phyloP scores from a whole-genome alignment of 1,284 basidiomycete species.

The Bjerkandera adusta region DNA sequence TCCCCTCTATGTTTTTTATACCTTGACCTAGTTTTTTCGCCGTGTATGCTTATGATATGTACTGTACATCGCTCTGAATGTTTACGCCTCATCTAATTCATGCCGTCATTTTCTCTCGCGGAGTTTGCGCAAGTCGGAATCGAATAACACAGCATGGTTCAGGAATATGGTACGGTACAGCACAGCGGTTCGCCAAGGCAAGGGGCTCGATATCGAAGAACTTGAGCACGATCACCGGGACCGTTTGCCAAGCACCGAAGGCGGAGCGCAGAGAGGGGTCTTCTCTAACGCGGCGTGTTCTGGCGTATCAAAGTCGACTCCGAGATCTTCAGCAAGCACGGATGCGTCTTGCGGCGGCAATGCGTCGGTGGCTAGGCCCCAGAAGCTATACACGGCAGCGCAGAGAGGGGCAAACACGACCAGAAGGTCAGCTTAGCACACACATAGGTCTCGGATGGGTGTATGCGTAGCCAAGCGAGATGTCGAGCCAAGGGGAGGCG shows the following conservation, averaged over 20 bases:
- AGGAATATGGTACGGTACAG: no score
- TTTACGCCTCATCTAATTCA: no score
- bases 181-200: no score
- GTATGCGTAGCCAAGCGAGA: background rate
- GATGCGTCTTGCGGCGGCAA: conserved; percentile 60
- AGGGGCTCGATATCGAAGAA: no score
- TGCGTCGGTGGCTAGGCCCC: conserved; percentile 67
- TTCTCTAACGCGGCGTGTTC: conserved; percentile 63
- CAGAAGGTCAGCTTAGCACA: background rate
- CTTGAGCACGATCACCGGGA: conserved; percentile 18
- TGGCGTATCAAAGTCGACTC: conserved; percentile 67
- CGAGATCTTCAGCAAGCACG: conserved; percentile 66
- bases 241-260: conserved; percentile 20
- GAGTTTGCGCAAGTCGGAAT: no score
- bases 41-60: no score
- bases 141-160: no score
- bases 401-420: no score
- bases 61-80: no score
- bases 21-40: no score
- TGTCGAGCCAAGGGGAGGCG: background rate
- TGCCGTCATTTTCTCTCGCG: no score
- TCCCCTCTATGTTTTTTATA: no score
- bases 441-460: background rate
- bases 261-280: conserved; percentile 41
- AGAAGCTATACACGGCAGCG: conserved; percentile 48